Conservation (phyloP, 352 stramenopile species). For the Globisporangium middletonii region DNA sequence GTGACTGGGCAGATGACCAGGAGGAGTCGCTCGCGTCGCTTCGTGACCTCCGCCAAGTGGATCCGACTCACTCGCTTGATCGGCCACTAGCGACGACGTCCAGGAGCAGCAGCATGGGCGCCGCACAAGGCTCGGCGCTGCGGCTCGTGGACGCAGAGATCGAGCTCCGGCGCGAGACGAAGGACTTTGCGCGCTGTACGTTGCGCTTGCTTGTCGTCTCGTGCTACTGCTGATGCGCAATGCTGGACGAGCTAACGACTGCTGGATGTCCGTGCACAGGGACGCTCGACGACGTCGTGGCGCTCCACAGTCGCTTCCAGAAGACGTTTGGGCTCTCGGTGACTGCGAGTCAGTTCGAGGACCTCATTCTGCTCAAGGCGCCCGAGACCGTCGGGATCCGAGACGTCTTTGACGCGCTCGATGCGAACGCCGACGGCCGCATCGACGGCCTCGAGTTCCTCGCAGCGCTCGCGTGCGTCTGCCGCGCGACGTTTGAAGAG, state of each 20-base stretch:
- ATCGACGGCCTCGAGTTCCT: constrained; percentile 81
- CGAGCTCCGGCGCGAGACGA: constrained; percentile 65
- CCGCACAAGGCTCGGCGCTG: constrained; percentile 40
- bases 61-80: background rate
- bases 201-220: background rate
- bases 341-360: constrained; percentile 71
- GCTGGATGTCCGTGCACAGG: constrained; percentile 20
- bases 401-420: constrained; percentile 70
- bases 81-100: too few relatives aligned
- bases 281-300: constrained; percentile 57
- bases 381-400: constrained; percentile 52
- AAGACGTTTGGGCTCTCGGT: constrained; percentile 75
- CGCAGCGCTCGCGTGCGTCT: constrained; percentile 61
- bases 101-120: constrained; percentile 32
- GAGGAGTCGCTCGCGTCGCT: background rate
- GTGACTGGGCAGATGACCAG: too few relatives aligned
- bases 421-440: constrained; percentile 63
- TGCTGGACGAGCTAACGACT: background rate
- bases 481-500: constrained; percentile 68
- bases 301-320: constrained; percentile 54
- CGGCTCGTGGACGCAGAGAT: constrained; percentile 50
- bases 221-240: background rate
- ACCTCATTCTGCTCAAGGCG: constrained; percentile 55
- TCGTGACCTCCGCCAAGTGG: background rate
- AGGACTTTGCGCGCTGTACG: constrained; percentile 73